These are phyloP conservation scores for Filosporella fistucella DNA, from an alignment of 495 filamentous ascomycete genomes.

Conservation along the genomic window DNA sequence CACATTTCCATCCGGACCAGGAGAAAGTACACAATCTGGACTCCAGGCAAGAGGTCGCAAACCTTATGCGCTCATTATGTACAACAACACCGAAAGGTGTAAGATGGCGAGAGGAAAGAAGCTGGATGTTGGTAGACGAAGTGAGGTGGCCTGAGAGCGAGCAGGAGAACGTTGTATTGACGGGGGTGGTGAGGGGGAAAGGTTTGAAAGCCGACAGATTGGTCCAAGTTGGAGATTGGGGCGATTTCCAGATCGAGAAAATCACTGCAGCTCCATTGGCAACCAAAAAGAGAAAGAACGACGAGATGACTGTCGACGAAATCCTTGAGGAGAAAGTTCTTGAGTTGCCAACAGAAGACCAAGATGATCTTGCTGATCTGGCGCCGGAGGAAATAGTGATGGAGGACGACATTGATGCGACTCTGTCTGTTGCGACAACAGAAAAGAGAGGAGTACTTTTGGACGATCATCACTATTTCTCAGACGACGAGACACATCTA, in stretches of 20 bases:
- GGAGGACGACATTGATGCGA: conserved; percentile 50
- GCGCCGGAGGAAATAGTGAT: conserved; percentile 81
- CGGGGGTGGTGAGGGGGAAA: conserved; percentile 81
- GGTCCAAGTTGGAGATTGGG: conserved; percentile 90
- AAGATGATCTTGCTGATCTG: conserved; percentile 75
- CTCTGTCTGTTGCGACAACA: conserved; percentile 49
- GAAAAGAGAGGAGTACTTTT: conserved; percentile 75
- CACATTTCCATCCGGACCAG: conserved; percentile 84
- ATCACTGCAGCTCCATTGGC: conserved; percentile 67
- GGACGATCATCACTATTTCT: conserved; percentile 97
- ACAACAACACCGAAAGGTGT: conserved; percentile 88
- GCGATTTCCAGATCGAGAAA: conserved; percentile 89
- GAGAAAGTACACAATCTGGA: conserved; percentile 86
- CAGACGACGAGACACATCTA: conserved; percentile 73
- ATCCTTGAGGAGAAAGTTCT: conserved; percentile 47
- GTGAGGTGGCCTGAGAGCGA: conserved; percentile 61
- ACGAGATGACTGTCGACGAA: conserved; percentile 67
- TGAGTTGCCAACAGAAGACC: conserved; percentile 66
- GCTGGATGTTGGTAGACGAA: conserved; percentile 89
- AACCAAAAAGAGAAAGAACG: conserved; percentile 48
- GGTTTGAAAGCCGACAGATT: conserved; percentile 85
- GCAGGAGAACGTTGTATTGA: conserved; percentile 60
- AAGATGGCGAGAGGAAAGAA: conserved; percentile 86
- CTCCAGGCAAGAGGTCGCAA: conserved; percentile 81
- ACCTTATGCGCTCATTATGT: conserved; percentile 84